phyloP scores from a whole-genome alignment of 1,139 yeast species.

The Suhomyces panamericanus region DNA sequence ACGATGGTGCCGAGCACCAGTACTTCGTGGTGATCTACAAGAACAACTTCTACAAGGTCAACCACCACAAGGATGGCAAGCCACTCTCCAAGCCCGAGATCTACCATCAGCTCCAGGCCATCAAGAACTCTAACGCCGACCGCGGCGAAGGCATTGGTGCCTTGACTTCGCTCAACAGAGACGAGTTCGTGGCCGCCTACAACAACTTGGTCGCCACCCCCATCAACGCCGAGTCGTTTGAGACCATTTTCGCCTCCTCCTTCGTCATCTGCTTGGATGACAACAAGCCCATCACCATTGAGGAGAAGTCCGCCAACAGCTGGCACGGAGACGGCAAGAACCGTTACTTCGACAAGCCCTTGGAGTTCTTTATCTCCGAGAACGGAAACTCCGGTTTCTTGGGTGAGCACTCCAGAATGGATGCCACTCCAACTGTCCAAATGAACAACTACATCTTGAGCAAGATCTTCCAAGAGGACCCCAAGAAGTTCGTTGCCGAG shows the following conservation, averaged over 20 bases:
- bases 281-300: slow-evolving; percentile 70
- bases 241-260: slow-evolving; percentile 73
- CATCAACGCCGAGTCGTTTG: slow-evolving; percentile 58
- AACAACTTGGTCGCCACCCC: slow-evolving; percentile 57
- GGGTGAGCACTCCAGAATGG: slow-evolving; percentile 98
- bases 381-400: slow-evolving; percentile 90
- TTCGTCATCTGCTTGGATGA: slow-evolving; percentile 82
- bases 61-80: slow-evolving; percentile 60
- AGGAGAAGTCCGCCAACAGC: slow-evolving; percentile 80
- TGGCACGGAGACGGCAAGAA: slow-evolving; percentile 97
- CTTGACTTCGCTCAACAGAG: slow-evolving; percentile 84
- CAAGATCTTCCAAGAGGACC: slow-evolving; percentile 51
- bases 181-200: slow-evolving; percentile 70
- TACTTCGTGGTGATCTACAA: slow-evolving; percentile 73
- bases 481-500: slow-evolving; percentile 31
- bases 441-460: slow-evolving; percentile 75
- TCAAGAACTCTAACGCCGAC: slow-evolving; percentile 46
- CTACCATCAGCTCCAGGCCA: slow-evolving; percentile 61
- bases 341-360: slow-evolving; percentile 90
- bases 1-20: slow-evolving; percentile 55
- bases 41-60: slow-evolving; percentile 80
- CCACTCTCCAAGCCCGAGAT: slow-evolving; percentile 62
- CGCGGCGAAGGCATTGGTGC: slow-evolving; percentile 65
- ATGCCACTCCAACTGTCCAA: slow-evolving; percentile 93
- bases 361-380: slow-evolving; percentile 77